These are phyloP conservation scores for Mytilinidion resinicola DNA, from an alignment of 495 filamentous ascomycete species.

Conservation along the genomic window DNA sequence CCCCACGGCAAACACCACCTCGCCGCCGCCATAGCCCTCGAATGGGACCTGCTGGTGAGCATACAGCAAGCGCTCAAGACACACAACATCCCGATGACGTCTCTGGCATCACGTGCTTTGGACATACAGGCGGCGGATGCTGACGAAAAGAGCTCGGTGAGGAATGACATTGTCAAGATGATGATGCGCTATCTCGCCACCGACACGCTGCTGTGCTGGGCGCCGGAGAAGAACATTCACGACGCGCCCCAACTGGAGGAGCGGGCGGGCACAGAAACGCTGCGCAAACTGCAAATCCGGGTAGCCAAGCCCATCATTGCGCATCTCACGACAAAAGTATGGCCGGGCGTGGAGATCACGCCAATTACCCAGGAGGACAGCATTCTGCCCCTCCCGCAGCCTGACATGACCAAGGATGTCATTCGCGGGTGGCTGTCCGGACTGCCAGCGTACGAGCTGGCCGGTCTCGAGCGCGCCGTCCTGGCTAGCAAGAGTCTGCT, in stretches of 20 bases:
- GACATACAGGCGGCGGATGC: slow-evolving; percentile 69
- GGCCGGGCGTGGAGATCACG: slow-evolving; percentile 73
- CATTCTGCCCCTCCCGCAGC: slow-evolving; percentile 67
- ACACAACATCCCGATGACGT: slow-evolving; percentile 87
- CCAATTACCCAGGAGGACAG: slow-evolving; percentile 66
- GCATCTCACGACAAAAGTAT: slow-evolving; percentile 65
- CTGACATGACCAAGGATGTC: slow-evolving; percentile 62
- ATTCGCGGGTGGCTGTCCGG: slow-evolving; percentile 73
- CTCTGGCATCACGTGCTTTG: slow-evolving; percentile 67
- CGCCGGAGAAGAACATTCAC: slow-evolving; percentile 51
- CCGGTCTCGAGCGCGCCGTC: slow-evolving; percentile 74
- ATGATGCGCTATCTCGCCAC: slow-evolving; percentile 84
- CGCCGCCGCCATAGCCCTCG: slow-evolving; percentile 77
- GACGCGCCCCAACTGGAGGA: slow-evolving; percentile 22
- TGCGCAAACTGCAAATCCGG: slow-evolving; percentile 67
- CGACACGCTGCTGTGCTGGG: slow-evolving; percentile 91
- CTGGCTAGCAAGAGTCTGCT: slow-evolving; percentile 82
- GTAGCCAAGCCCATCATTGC: slow-evolving; percentile 60
- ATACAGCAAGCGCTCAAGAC: slow-evolving; percentile 67
- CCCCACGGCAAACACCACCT: slow-evolving; percentile 72
- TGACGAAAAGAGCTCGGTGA: slow-evolving; percentile 37
- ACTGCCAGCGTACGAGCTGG: slow-evolving; percentile 69
- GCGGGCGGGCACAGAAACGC: slow-evolving; percentile 37
- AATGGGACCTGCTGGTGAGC: slow-evolving; percentile 83
- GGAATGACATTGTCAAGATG: slow-evolving; percentile 56